phyloP scores from a whole-genome alignment of 2,329 filamentous ascomycete genomes.

The Alternaria panax region DNA sequence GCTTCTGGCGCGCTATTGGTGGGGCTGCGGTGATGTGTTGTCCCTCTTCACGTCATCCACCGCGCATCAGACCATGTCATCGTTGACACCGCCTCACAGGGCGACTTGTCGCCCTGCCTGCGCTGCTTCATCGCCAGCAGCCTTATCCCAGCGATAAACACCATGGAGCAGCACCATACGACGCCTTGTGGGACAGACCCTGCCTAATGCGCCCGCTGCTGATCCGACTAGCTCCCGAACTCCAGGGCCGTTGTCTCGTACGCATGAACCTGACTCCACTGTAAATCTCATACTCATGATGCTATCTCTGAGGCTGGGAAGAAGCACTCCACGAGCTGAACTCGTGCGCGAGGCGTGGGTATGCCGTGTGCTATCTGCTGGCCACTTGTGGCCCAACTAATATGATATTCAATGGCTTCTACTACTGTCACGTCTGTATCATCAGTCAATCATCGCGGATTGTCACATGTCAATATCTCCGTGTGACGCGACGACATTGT shows the following conservation, averaged over 20 bases:
- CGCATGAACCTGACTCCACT: constrained; percentile 17
- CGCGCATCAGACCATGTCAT: constrained; percentile 17
- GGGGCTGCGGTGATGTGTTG: constrained; percentile 29
- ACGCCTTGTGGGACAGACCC: constrained; percentile 13
- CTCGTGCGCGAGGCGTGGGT: neutral
- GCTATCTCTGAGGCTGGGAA: neutral
- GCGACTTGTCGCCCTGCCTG: neutral
- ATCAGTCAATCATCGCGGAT: neutral
- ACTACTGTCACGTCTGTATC: neutral
- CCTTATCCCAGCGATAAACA: constrained; percentile 4
- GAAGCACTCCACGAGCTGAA: constrained; percentile 4
- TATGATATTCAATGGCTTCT: neutral
- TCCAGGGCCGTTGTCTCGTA: constrained; percentile 16
- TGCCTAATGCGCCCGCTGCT: constrained; percentile 17
- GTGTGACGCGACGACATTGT: neutral
- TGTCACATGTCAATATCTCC: neutral
- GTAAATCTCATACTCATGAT: constrained; percentile 9
- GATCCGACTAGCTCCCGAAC: constrained; percentile 18
- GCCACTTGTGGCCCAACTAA: neutral
- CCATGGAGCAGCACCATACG: constrained; percentile 3
- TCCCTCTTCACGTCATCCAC: constrained; percentile 34
- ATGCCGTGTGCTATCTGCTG: neutral
- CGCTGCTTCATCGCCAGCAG: constrained; percentile 1
- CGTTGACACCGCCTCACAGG: constrained; percentile 1
- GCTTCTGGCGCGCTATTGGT: constrained; percentile 22